Evolutionary conservation across 2,329 filamentous ascomycete species (phyloP).

Genomic region (Cladorrhinum sp.): DNA sequence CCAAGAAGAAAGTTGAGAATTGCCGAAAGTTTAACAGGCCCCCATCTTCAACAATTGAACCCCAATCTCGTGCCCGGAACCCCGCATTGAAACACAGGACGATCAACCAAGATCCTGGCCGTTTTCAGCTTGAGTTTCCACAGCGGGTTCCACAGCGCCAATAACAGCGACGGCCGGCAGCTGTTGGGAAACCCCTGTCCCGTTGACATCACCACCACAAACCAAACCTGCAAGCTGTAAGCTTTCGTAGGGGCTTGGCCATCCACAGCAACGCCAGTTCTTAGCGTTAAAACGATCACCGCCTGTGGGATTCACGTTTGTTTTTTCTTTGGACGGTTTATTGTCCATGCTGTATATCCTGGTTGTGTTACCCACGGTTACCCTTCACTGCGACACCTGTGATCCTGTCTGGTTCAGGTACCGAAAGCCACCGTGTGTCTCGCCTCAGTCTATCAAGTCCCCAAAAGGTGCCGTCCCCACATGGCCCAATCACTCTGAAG

Average conservation of each 20-base stretch:
- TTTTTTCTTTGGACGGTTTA: not conserved
- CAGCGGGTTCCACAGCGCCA: not conserved
- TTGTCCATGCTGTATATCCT: not conserved
- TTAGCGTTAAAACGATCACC: not conserved
- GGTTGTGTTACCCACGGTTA: not conserved
- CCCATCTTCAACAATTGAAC: not conserved
- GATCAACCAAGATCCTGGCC: not conserved
- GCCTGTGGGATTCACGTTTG: not conserved
- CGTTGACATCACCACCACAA: conserved; percentile 9
- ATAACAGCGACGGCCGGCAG: not conserved
- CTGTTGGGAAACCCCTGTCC: not conserved
- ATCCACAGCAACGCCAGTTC: not conserved
- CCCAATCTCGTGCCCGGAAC: not conserved
- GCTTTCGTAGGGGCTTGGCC: not conserved
- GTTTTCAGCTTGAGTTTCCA: not conserved
- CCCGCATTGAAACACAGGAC: not conserved
- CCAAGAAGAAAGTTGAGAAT: not conserved
- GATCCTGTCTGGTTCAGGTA: not conserved
- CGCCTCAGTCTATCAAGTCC: not conserved
- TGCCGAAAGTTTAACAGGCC: not conserved
- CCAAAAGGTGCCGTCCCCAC: conserved; percentile 6
- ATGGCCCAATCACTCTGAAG: conserved; percentile 13
- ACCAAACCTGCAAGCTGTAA: not conserved
- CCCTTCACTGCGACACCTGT: not conserved
- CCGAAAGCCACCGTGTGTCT: not conserved